These are phyloP conservation scores for Trichoderma cornu-damae DNA, from an alignment of 2,329 filamentous ascomycete genomes.

Conservation along the genomic window DNA sequence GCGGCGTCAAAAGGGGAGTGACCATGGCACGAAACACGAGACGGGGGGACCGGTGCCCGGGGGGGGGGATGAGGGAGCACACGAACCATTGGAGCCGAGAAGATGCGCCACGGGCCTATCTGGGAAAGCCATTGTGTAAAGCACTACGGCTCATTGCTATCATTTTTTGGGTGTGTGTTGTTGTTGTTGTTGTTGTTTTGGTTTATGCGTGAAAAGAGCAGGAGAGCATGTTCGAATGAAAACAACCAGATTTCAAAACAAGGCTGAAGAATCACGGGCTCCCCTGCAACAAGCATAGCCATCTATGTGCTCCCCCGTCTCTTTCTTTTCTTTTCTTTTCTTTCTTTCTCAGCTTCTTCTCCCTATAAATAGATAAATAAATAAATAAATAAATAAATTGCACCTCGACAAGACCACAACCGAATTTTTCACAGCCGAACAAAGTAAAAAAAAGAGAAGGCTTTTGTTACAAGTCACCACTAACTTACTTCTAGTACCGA, in stretches of 20 bases:
- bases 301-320: no score
- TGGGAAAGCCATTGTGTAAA: slow-evolving; percentile 40
- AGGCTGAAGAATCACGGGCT: not conserved
- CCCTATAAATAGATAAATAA: not conserved
- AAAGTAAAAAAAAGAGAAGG: no score
- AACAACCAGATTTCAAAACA: not conserved
- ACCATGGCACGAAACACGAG: not conserved
- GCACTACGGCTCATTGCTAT: slow-evolving; percentile 25
- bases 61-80: not conserved
- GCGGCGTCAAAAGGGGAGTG: not conserved
- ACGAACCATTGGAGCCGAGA: slow-evolving; percentile 54
- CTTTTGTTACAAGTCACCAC: no score
- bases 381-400: no score
- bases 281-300: not conserved
- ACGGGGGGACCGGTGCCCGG: no score
- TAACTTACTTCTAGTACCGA: no score
- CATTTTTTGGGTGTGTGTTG: no score
- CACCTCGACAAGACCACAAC: no score
- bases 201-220: no score
- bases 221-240: not conserved
- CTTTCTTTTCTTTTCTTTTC: not conserved
- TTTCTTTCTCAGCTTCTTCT: not conserved
- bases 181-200: no score
- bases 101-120: slow-evolving; percentile 50
- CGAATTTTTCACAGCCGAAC: no score